Evolutionary conservation across 2,329 filamentous ascomycete species (phyloP), one percentile per base, ranked within the genome.

Genomic region (Claviceps digitariae): DNA sequence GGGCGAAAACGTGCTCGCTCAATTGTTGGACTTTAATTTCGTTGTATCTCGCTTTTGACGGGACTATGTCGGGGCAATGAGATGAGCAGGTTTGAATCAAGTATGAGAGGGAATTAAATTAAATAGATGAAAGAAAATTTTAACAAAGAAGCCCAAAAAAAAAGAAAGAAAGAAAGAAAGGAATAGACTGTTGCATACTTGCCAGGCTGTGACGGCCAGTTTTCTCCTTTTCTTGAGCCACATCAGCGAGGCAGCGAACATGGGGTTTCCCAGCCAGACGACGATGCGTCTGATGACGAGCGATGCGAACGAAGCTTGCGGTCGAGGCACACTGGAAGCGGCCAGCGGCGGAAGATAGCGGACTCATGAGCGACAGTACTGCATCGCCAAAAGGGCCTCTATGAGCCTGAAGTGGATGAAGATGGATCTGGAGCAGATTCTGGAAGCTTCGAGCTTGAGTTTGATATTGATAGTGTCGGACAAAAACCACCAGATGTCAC

Each of bases 21-120:
- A 98, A 74, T 63, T 97, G 91, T 70, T 98, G 93, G 41, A 98
- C 88, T 52, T 88, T 89, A 61, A 98, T 90, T 60, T 94, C 87
- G 70, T 94, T 98, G 73, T 86, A 88, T 59, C 93, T 83, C 49
- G 88, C 75, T 54, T 77, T 70, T 7, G 79, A 77, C 0, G 70
- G 63, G 31, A 78, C 72, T 76, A 23, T 20, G 23, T 17, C 10
- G 23, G 27, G 12, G 15, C 17, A 9, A 38, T 46, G 57, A 44
- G 38, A 9, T 9, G 23, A 4, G 7, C 12, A 1, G 12, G 13
- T 21, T 36, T n/a, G 12, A 23, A 27, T 1, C 4, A 29, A 3
- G 6, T 5, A 29, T 21, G n/a, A 23, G 27, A 4, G 29, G 3
- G 21, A 21, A n/a, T n/a, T n/a, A n/a, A n/a, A n/a, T n/a, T n/a